Conservation (phyloP, 2,329 filamentous ascomycete genomes). For the Neopestalotiopsis sp. region DNA sequence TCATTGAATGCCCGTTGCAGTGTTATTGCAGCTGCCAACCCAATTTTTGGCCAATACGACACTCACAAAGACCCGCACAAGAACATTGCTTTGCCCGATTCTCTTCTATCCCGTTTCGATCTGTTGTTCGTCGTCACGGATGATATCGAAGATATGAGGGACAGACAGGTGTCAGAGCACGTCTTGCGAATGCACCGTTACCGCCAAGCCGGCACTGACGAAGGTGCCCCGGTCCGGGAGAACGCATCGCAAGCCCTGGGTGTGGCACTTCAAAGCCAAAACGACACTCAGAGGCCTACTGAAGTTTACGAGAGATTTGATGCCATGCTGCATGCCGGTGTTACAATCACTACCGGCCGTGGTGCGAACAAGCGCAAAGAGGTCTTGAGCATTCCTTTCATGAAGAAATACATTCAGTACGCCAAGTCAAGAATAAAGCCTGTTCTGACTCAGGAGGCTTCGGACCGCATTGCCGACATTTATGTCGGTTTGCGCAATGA, state of each 20-base stretch:
- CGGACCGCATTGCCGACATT: slow-evolving; percentile 87
- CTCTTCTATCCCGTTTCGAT: slow-evolving; percentile 97
- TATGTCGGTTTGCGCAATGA: slow-evolving; percentile 96
- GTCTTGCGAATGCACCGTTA: slow-evolving; percentile 97
- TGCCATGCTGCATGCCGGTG: slow-evolving; percentile 91
- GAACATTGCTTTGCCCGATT: slow-evolving; percentile 97
- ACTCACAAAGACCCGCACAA: slow-evolving; percentile 98
- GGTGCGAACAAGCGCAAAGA: slow-evolving; percentile 79
- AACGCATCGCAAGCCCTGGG: slow-evolving; percentile 83
- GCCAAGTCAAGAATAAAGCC: slow-evolving; percentile 92
- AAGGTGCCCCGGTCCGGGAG: slow-evolving; percentile 92
- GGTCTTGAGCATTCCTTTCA: slow-evolving; percentile 93
- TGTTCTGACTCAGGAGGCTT: slow-evolving; percentile 85
- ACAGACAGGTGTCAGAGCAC: slow-evolving; percentile 92
- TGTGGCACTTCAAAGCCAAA: slow-evolving; percentile 81
- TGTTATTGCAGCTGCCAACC: slow-evolving; percentile 95
- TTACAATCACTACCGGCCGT: slow-evolving; percentile 76
- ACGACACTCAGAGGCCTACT: slow-evolving; percentile 74
- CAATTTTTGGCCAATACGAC: slow-evolving; percentile 97
- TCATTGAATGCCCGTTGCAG: slow-evolving; percentile 96
- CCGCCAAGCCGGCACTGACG: slow-evolving; percentile 88
- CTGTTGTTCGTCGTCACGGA: slow-evolving; percentile 96
- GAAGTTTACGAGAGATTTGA: slow-evolving; percentile 98
- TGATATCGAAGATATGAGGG: slow-evolving; percentile 92
- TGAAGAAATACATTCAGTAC: slow-evolving; percentile 99